phyloP scores from a whole-genome alignment of 257 asterid species.

The Penstemon barbatus region DNA sequence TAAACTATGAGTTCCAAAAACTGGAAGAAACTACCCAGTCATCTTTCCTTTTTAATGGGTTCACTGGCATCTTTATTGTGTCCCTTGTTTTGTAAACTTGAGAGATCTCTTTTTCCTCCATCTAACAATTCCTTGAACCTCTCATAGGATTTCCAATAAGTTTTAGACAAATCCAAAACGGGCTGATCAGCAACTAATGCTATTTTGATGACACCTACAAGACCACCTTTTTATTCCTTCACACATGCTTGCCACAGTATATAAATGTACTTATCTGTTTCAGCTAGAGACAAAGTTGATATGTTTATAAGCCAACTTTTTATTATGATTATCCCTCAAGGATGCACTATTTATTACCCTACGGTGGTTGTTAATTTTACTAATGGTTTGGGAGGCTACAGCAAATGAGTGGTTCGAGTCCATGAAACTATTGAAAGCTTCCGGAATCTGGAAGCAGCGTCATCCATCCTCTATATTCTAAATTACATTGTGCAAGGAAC shows the following conservation, averaged over 20 bases:
- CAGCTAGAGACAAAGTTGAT: background rate
- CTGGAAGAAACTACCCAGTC: background rate
- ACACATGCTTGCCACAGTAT: slow-evolving; percentile 5
- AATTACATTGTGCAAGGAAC: background rate
- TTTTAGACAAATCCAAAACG: background rate
- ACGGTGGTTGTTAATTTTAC: background rate
- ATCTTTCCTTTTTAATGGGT: background rate
- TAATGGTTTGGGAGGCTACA: background rate
- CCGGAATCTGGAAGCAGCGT: background rate
- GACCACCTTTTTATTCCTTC: background rate
- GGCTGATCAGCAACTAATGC: background rate
- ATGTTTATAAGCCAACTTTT: background rate
- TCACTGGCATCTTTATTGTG: background rate
- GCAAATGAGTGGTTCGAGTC: background rate
- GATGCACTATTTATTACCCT: background rate
- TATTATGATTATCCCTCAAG: background rate
- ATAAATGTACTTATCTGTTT: background rate
- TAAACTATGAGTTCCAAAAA: background rate
- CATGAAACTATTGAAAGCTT: background rate
- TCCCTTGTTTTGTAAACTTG: background rate
- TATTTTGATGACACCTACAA: background rate
- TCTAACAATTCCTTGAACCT: background rate
- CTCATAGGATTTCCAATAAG: background rate
- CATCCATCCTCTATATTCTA: background rate
- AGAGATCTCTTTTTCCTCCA: background rate